These are phyloP conservation scores for Cyberlindnera mycetangii DNA, from an alignment of 805 yeast species.

Conservation along the genomic window DNA sequence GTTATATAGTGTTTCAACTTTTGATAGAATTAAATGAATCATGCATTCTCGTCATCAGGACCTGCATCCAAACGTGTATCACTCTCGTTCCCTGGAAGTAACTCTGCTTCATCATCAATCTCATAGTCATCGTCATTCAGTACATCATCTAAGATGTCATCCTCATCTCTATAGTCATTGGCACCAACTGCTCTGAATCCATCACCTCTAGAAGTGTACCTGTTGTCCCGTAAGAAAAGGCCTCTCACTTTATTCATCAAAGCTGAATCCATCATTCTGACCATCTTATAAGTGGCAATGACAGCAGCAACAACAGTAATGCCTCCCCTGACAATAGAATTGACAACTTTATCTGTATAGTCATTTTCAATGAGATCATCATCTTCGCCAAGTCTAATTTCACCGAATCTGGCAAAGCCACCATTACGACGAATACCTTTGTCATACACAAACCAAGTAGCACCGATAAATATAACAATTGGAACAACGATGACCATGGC, in stretches of 20 bases:
- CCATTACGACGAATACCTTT: constrained; percentile 80
- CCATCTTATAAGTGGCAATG: constrained; percentile 31
- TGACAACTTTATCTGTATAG: constrained; percentile 58
- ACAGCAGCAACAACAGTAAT: constrained; percentile 33
- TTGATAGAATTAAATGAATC: no score
- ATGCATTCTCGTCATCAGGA: constrained; percentile 4
- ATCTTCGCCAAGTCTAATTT: constrained; percentile 79
- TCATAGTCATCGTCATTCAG: constrained; percentile 26
- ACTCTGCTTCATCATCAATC: constrained; percentile 27
- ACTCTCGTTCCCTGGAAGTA: constrained; percentile 5
- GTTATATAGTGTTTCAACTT: no score
- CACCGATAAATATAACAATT: constrained; percentile 34
- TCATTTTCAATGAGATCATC: constrained; percentile 61
- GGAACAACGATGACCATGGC: constrained; percentile 58
- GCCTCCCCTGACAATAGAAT: constrained; percentile 35
- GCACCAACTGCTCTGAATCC: constrained; percentile 21
- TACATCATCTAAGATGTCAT: constrained; percentile 24
- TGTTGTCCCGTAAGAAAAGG: constrained; percentile 19
- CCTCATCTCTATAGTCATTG: constrained; percentile 25
- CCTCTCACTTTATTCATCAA: constrained; percentile 17
- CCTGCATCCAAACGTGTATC: constrained; percentile 6
- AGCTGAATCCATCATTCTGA: constrained; percentile 23
- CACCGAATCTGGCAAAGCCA: constrained; percentile 63
- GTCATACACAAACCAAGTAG: constrained; percentile 59
- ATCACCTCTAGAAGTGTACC: constrained; percentile 25